Base-by-base conservation (phyloP, 2,329 filamentous ascomycete genomes). In the Cercospora canescens region DNA sequence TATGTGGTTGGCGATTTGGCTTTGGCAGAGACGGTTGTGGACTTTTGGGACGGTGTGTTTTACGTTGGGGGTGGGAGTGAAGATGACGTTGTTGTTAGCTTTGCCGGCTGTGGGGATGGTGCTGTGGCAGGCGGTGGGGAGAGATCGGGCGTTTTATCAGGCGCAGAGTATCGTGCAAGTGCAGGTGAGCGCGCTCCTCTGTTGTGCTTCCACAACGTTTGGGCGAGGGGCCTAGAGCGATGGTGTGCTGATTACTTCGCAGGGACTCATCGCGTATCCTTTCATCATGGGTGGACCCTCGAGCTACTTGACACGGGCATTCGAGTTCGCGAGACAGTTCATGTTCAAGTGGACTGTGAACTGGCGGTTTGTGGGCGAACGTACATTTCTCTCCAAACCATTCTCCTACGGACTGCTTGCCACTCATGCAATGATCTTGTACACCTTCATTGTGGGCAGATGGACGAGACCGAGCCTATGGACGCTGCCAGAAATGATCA, bases 301-400 rank as follows among this genome's bases (percentile, higher is more conserved):
- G 66, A 91, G 89, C 30, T 99, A 99, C 77, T 76, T 96, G 18
- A 86, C 87, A 55, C 86, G 91, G 69, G 93, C 95, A 0, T 99
- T 99, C 76, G 93, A 99, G 81, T 85, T 99, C 65, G 93, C 91
- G 55, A 86, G 95, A 62, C 88, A 92, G 73, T 99, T 99, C 81
- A 85, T 97, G 73, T 98, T 94, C 84, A 93, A 94, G 80, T 99
- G 95, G 95, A 99, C 95, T 0, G 95, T 99, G 71, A 99, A 99
- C 79, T 99, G 95, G 95, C 89, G 94, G 62, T 98, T 98, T 77
- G 81, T 97, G n/a, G 89, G 91, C 16, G 93, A 97, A 79, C 87
- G 91, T 6, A 79, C 82, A 0, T 99, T 99, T 74, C 85, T 96
- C 55, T 90, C 88, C 71, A 86, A 82, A 66, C 77, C 81, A 1